Percentiles rank a stretch among this genome's conserved stretches.
phyloP scores from a whole-genome alignment of 495 filamentous ascomycete genomes.

The Talaromyces liani region DNA sequence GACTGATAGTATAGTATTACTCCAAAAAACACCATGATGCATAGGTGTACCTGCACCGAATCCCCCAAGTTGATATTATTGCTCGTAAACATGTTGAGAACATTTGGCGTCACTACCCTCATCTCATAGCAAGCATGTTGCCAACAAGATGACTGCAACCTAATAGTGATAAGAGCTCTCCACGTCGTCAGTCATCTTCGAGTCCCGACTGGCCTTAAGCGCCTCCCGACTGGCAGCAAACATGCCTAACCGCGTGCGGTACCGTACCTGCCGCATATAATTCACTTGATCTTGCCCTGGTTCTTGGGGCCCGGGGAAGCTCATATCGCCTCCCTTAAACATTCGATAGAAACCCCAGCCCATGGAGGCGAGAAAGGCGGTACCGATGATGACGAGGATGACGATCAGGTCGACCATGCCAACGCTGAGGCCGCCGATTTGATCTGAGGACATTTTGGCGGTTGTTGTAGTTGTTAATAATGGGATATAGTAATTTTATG shows the following conservation, averaged over 20 bases:
- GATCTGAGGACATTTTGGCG: neutral
- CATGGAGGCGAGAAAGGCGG: neutral
- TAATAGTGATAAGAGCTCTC: neutral
- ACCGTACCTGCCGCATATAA: constrained; percentile 9
- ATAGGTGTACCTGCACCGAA: neutral
- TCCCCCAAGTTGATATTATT: neutral
- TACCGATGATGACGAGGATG: constrained; percentile 3
- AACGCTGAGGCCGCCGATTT: constrained; percentile 5
- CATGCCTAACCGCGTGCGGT: neutral
- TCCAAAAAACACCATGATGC: neutral
- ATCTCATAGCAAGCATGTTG: neutral
- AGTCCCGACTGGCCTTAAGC: neutral
- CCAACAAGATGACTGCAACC: neutral
- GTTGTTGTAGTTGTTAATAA: neutral
- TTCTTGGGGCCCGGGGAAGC: neutral
- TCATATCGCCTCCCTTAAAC: neutral
- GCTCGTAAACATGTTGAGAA: neutral
- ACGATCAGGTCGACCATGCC: constrained; percentile 10
- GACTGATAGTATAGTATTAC: neutral
- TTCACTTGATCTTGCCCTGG: constrained; percentile 2
- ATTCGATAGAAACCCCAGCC: constrained; percentile 4
- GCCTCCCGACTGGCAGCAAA: constrained; percentile 1
- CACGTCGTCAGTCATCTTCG: neutral
- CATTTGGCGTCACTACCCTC: neutral
- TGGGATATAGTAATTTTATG: neutral